Percentiles rank a stretch among this genome's conserved stretches.
phyloP scores from a whole-genome alignment of 2,329 filamentous ascomycete species.

The Amphichorda felina region DNA sequence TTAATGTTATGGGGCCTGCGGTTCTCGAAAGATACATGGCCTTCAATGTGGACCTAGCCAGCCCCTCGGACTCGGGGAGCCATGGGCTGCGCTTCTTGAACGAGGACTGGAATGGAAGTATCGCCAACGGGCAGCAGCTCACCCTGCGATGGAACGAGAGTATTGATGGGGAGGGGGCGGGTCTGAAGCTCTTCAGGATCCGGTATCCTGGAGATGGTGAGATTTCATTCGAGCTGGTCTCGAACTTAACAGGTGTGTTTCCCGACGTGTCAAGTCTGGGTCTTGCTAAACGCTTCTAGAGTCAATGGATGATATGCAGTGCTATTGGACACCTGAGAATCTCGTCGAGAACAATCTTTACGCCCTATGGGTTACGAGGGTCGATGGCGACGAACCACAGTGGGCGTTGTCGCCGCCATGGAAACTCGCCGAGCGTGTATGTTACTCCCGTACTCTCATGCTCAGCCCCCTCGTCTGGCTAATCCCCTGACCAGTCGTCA shows the following conservation, averaged over 20 bases:
- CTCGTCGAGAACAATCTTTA: constrained; percentile 14
- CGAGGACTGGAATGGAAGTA: constrained; percentile 20
- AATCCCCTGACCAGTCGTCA: too few species aligned
- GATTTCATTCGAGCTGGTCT: constrained; percentile 14
- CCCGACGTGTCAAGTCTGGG: background rate
- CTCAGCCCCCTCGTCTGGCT: background rate
- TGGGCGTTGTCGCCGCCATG: constrained; percentile 20
- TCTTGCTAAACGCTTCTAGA: constrained; percentile 8
- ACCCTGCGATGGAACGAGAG: constrained; percentile 18
- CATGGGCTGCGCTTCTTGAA: constrained; percentile 18
- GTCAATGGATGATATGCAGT: constrained; percentile 10
- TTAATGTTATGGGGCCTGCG: background rate
- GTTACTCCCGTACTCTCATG: constrained; percentile 1
- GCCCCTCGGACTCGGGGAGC: constrained; percentile 4
- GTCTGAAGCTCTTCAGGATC: constrained; percentile 17
- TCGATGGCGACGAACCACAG: constrained; percentile 9
- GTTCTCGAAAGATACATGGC: background rate
- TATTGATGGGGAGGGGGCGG: constrained; percentile 7
- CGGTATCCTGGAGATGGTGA: constrained; percentile 17
- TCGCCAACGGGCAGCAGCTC: constrained; percentile 16
- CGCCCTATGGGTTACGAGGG: constrained; percentile 15
- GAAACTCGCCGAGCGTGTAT: constrained; percentile 13
- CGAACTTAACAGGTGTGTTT: constrained; percentile 17
- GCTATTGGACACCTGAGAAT: constrained; percentile 15
- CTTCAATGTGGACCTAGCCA: background rate